A percentile compares a stretch with the other conserved stretches of the same genome.
These are phyloP conservation scores for Sphenostylis stenocarpa DNA, from an alignment of 306 rosid species.

Conservation along the genomic window DNA sequence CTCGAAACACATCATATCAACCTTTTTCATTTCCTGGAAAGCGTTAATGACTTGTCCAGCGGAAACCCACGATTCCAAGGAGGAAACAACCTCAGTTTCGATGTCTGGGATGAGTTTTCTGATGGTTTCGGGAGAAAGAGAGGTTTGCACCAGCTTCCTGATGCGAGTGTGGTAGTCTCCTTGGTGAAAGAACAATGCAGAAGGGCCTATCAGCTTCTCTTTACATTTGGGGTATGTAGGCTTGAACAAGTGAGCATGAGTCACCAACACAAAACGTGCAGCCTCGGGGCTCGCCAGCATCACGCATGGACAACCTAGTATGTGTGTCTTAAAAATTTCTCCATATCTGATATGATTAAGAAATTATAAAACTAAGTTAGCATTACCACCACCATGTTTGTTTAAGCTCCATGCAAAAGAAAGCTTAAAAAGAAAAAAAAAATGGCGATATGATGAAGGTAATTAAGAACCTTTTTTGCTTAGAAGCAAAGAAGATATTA, in stretches of 20 bases:
- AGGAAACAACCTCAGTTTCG: constrained; percentile 52
- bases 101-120: constrained; percentile 51
- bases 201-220: constrained; percentile 83
- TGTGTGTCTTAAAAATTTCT: constrained; percentile 73
- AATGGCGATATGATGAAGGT: not conserved
- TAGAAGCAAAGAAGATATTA: constrained; percentile 63
- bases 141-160: constrained; percentile 65
- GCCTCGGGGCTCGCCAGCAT: constrained; percentile 90
- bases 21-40: constrained; percentile 82
- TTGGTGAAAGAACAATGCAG: constrained; percentile 89
- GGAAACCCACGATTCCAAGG: constrained; percentile 67
- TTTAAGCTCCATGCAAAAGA: constrained; percentile 15
- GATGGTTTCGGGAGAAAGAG: constrained; percentile 58
- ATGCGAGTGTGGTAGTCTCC: constrained; percentile 69
- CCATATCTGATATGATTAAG: constrained; percentile 58
- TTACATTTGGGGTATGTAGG: constrained; percentile 93
- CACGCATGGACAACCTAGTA: constrained; percentile 80
- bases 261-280: constrained; percentile 75
- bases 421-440: not conserved
- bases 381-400: not conserved
- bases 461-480: constrained; percentile 66
- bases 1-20: constrained; percentile 31
- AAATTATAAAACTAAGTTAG: not conserved
- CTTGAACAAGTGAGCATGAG: constrained; percentile 75
- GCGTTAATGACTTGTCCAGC: constrained; percentile 44